These are phyloP conservation scores for Polyporus tsugae DNA, from an alignment of 1,284 basidiomycete genomes.

Conservation along the genomic window DNA sequence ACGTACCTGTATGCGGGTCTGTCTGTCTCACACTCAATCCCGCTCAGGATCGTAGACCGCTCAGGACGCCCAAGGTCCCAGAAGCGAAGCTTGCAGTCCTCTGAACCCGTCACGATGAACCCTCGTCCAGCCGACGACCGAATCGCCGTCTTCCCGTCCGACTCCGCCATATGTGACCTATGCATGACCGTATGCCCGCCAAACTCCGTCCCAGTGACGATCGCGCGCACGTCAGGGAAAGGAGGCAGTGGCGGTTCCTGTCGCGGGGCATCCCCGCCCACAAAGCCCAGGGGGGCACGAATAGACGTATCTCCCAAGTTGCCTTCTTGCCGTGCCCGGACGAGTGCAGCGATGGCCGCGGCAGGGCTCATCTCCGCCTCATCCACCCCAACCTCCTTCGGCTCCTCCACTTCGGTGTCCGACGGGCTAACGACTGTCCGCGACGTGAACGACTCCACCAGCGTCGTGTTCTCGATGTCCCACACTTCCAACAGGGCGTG, in stretches of 20 bases:
- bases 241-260: constrained; percentile 52
- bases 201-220: constrained; percentile 77
- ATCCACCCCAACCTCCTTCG: constrained; percentile 55
- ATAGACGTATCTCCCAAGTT: constrained; percentile 27
- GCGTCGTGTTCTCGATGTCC: constrained; percentile 75
- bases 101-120: constrained; percentile 83
- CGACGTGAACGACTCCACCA: constrained; percentile 77
- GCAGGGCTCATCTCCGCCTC: constrained; percentile 72
- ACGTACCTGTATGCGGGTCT: constrained; percentile 74
- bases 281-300: constrained; percentile 30
- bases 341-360: constrained; percentile 67
- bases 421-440: constrained; percentile 49
- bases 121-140: constrained; percentile 56
- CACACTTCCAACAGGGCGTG: constrained; percentile 75
- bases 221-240: constrained; percentile 67
- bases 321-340: constrained; percentile 54
- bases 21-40: constrained; percentile 73
- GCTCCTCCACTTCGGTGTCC: constrained; percentile 59
- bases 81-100: constrained; percentile 81
- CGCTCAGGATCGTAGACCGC: constrained; percentile 76
- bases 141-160: constrained; percentile 49
- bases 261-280: constrained; percentile 26
- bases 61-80: constrained; percentile 85
- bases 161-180: constrained; percentile 62
- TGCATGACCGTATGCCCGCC: constrained; percentile 67